Evolutionary conservation across 2,329 filamentous ascomycete species (phyloP), one percentile per base, ranked within the genome.

Genomic region (Neofusicoccum cordaticola): DNA sequence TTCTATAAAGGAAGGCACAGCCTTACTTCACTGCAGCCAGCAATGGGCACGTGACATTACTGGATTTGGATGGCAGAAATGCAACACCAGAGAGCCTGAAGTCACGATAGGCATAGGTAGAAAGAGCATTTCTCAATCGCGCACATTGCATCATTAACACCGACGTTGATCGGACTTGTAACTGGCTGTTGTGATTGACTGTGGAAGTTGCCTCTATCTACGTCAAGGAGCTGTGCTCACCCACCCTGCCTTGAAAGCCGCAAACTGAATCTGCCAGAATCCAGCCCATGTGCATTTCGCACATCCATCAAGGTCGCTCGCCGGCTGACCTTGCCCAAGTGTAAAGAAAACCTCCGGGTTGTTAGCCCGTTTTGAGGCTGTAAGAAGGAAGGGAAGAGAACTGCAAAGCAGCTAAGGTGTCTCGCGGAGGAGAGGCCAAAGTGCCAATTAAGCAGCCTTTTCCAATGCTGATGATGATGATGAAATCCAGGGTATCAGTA

Each of bases 181-280:
- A 35, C 9, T n/a, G 41, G 15, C 53, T 57, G 39, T 57, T 57
- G 6, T 34, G 15, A 34, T 44, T 57, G 53, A 57, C 41, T 22
- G 53, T 57, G 52, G 31, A 15, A 7, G 22, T 27, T 4, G 22
- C 3, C 22, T 57, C 39, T 45, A 45, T 17, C 53, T 57, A 57
- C 53, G 53, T 42, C 53, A 41, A 57, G 39, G 39, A 34, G 39
- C 53, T 22, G n/a, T 13, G 39, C 53, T 57, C 53, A 57, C 53
- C 53, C 53, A 35, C n/a, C 15, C 39, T 34, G 3, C 53, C 17
- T 2, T 13, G 37, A 42, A 17, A 45, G 39, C 15, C 53, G 53
- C 34, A 45, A 31, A 15, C 39, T n/a, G 53, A 45, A 15, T 11
- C 19, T 12, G 31, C 17, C 27, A 45, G 35, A 57, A 45, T 31